Base-by-base conservation (phyloP, 148 eudicot genomes). In the Spergularia bocconei region DNA sequence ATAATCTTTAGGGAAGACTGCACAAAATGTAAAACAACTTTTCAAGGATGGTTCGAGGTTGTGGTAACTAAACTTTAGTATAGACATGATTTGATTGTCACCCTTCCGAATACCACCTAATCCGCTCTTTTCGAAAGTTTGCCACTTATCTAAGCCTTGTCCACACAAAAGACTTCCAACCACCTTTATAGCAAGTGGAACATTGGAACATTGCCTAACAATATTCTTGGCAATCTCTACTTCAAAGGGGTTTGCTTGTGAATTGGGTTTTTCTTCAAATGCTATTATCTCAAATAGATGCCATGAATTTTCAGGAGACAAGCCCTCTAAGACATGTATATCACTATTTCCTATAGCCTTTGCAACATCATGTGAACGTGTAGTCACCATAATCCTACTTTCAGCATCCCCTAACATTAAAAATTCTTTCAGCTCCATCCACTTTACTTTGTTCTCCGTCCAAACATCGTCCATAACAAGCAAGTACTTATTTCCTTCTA, bases 391-490 rank as follows among this genome's bases (percentile, higher is more conserved):
- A 4, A 80, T 66, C 39, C 55, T 29, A 19, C 75, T 75, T 41
- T 60, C 73, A 7, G 7, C 29, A 4, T 39, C 41, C 55, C 75
- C 75, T 3, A 72, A 0, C 21, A n/a, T 29, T 25, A 78, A 72
- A 19, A 55, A 54, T 0, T 9, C 33, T 16, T 13, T 12, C 17
- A 78, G 23, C 13, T 33, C 36, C 11, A 39, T 17, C 77, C 81
- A 78, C 29, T 66, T 39, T 21, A 6, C 7, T 4, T 19, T 33
- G 50, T 72, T 38, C 44, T 72, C 81, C 17, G 19, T 78, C 81
- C 81, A 78, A 8, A 78, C 39, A 58, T 78, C 81, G 67, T 78
- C 77, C 7, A 78, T 39, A n/a, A 78, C 79, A 11, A 77, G 68
- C 16, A 77, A 47, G 50, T 21, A 69, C 50, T 73, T 81, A 38